phyloP scores from a whole-genome alignment of 257 asterid species.

The Fraxinus pennsylvanica region DNA sequence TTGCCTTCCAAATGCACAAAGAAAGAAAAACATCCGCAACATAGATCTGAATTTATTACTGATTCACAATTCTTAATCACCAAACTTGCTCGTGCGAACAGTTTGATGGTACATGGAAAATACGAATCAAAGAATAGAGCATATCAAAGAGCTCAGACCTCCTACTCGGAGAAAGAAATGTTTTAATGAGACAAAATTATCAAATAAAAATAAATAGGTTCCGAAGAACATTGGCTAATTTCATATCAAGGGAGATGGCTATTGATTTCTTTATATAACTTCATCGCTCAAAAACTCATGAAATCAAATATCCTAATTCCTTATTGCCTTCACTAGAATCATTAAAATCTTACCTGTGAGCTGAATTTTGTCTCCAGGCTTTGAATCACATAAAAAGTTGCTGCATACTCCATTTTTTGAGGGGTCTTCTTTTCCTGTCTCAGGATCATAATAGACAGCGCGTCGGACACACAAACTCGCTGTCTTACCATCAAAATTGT shows the following conservation, averaged over 20 bases:
- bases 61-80: not conserved
- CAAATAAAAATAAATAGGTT: not conserved
- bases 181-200: not conserved
- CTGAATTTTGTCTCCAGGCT: constrained; percentile 85
- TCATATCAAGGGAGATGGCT: not conserved
- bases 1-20: not conserved
- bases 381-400: constrained; percentile 82
- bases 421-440: constrained; percentile 89
- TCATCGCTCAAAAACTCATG: not conserved
- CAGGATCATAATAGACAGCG: constrained; percentile 87
- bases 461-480: constrained; percentile 91
- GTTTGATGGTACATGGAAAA: not conserved
- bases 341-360: constrained; percentile 58
- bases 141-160: not conserved
- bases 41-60: not conserved
- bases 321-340: not conserved
- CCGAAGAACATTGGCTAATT: not conserved
- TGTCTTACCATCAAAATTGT: constrained; percentile 83
- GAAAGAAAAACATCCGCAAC: not conserved
- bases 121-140: not conserved
- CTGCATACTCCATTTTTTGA: constrained; percentile 87
- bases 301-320: not conserved
- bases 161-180: not conserved
- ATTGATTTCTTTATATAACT: not conserved
- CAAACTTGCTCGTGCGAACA: not conserved